A percentile compares a stretch with the other conserved stretches of the same genome.
Evolutionary conservation across 208 protist species (phyloP).

Genomic region (Acanthamoeba quina): DNA sequence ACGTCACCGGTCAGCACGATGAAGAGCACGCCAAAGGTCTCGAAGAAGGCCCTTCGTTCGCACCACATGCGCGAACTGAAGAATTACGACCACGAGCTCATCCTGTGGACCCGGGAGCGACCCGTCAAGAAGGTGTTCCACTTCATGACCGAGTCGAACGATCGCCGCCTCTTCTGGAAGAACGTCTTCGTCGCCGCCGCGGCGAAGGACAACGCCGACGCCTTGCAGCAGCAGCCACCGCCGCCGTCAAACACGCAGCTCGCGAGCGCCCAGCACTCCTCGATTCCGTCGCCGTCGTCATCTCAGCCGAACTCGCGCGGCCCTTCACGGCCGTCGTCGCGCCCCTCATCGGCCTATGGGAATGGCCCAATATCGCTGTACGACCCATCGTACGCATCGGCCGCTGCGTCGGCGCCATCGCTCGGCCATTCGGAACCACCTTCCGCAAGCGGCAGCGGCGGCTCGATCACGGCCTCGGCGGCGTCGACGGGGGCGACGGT

Average conservation of each 20-base stretch:
- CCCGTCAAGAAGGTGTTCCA: slow-evolving; percentile 58
- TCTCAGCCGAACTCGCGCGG: neutral
- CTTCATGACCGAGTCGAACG: slow-evolving; percentile 62
- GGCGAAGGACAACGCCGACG: neutral
- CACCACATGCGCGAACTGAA: slow-evolving; percentile 55
- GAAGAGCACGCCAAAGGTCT: slow-evolving; percentile 47
- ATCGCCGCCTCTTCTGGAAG: slow-evolving; percentile 55
- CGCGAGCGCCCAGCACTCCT: neutral
- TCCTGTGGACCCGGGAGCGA: slow-evolving; percentile 32
- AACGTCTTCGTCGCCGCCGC: neutral
- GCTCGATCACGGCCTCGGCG: neutral
- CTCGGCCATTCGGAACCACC: neutral
- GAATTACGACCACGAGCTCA: slow-evolving; percentile 60
- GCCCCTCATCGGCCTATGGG: neutral
- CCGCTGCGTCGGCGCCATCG: neutral
- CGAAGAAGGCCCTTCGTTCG: slow-evolving; percentile 36
- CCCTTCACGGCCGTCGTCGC: neutral
- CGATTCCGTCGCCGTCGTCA: neutral
- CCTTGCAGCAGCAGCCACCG: neutral
- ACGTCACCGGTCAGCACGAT: slow-evolving; percentile 34
- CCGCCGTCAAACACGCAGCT: neutral
- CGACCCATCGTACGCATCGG: neutral
- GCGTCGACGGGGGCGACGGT: neutral
- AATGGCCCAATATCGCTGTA: neutral
- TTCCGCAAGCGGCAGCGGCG: neutral